A percentile compares a stretch with the other conserved stretches of the same genome.
These are phyloP conservation scores for Penicillium ochrochloron DNA, from an alignment of 495 filamentous ascomycete species.

Conservation along the genomic window DNA sequence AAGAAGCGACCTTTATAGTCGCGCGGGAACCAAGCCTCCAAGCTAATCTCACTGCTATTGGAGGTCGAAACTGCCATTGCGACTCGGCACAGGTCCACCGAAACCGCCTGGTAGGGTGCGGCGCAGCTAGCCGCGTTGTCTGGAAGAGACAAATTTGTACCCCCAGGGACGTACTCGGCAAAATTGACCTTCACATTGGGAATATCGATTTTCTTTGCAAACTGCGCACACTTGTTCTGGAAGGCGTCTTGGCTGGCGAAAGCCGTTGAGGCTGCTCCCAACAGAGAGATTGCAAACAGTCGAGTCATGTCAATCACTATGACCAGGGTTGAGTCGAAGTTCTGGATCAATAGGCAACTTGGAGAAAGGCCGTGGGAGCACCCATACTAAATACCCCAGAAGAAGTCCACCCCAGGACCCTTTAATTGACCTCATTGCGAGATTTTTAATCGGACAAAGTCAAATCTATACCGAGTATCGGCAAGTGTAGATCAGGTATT, in stretches of 20 bases:
- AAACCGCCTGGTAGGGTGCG: constrained; percentile 45
- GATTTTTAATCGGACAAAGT: neutral
- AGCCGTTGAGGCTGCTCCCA: constrained; percentile 32
- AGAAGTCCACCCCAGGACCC: neutral
- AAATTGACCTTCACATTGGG: constrained; percentile 46
- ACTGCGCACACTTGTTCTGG: constrained; percentile 35
- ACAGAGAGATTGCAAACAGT: constrained; percentile 21
- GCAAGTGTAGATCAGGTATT: constrained; percentile 15
- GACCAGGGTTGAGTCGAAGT: neutral
- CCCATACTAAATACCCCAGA: constrained; percentile 13
- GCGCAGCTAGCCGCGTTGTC: constrained; percentile 52
- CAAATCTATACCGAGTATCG: constrained; percentile 8
- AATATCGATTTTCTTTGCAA: constrained; percentile 39
- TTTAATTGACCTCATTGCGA: neutral
- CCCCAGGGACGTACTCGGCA: constrained; percentile 47
- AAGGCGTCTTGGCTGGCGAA: constrained; percentile 40
- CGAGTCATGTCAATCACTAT: constrained; percentile 23
- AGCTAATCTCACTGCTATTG: constrained; percentile 53
- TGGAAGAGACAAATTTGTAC: constrained; percentile 53
- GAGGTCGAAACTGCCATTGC: constrained; percentile 61
- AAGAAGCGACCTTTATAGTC: constrained; percentile 57
- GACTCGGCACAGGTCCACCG: constrained; percentile 59
- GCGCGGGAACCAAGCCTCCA: constrained; percentile 64
- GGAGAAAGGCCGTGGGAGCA: neutral
- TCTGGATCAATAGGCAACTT: neutral